Conservation (phyloP, 306 rosid genomes). For the Adenanthera pavonina region DNA sequence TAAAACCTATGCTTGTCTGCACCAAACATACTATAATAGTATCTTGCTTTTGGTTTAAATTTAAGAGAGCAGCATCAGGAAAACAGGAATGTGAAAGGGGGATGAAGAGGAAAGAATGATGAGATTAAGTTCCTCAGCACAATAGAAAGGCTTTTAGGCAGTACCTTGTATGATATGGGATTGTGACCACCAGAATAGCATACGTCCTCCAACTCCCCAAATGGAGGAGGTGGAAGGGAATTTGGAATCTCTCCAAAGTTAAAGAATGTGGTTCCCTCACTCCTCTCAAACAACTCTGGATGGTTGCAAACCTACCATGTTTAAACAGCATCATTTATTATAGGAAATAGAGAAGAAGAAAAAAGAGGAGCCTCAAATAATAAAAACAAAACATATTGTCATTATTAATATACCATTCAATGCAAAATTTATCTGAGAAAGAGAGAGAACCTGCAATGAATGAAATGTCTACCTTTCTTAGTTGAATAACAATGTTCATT, state of each 20-base stretch:
- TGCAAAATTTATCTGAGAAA: neutral
- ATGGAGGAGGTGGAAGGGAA: constrained; percentile 88
- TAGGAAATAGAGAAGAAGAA: neutral
- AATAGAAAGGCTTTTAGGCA: constrained; percentile 21
- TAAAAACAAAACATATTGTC: constrained; percentile 23
- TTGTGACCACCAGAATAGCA: constrained; percentile 88
- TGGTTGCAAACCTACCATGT: constrained; percentile 93
- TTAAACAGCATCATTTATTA: constrained; percentile 38
- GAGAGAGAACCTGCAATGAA: constrained; percentile 1
- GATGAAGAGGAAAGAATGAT: constrained; percentile 25
- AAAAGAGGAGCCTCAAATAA: neutral
- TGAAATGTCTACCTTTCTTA: constrained; percentile 73
- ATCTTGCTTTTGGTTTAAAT: constrained; percentile 21
- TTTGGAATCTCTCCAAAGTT: constrained; percentile 82
- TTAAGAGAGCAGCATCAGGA: neutral
- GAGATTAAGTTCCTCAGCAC: constrained; percentile 8
- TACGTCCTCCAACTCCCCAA: constrained; percentile 96
- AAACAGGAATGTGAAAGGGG: neutral
- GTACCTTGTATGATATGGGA: constrained; percentile 82
- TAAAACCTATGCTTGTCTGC: constrained; percentile 3
- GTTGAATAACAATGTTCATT: constrained; percentile 97
- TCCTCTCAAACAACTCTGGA: constrained; percentile 97
- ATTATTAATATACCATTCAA: constrained; percentile 21
- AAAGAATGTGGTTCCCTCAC: constrained; percentile 88
- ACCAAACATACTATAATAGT: constrained; percentile 11